Percentiles rank a stretch among this genome's conserved stretches.
phyloP scores from a whole-genome alignment of 768 basidiomycete genomes.

The Gloeostereum incarnatum region DNA sequence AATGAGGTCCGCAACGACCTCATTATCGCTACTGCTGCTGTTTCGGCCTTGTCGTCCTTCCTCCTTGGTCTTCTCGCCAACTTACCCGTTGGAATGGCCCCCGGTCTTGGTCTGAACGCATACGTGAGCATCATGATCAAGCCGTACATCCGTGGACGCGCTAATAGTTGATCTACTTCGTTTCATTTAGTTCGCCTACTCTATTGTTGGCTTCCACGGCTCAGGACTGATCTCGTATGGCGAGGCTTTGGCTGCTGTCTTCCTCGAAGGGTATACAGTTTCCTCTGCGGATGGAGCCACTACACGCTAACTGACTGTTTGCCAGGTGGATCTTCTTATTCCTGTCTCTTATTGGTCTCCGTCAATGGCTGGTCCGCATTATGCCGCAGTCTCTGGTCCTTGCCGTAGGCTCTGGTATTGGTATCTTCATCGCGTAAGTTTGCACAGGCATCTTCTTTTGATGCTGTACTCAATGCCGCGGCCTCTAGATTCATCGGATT shows the following conservation, averaged over 20 bases:
- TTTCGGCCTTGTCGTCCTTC: conserved; percentile 64
- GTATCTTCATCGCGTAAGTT: conserved; percentile 76
- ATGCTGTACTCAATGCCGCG: conserved; percentile 1
- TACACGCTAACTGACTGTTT: conserved; percentile 2
- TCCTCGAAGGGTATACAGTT: conserved; percentile 63
- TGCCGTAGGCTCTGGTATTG: conserved; percentile 81
- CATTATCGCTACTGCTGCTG: conserved; percentile 75
- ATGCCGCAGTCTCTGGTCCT: conserved; percentile 85
- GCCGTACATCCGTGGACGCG: background rate
- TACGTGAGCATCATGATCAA: conserved; percentile 39
- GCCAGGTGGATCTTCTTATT: conserved; percentile 73
- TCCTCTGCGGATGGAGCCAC: background rate
- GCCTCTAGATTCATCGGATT: conserved; percentile 60
- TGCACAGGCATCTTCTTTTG: conserved; percentile 1
- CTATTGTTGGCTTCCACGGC: conserved; percentile 81
- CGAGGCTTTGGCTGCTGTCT: conserved; percentile 79
- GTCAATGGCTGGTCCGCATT: conserved; percentile 83
- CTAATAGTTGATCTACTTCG: background rate
- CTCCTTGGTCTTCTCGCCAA: conserved; percentile 83
- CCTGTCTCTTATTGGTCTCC: conserved; percentile 72
- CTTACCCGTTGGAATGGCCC: conserved; percentile 83
- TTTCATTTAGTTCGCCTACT: conserved; percentile 64
- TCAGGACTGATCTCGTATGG: conserved; percentile 61
- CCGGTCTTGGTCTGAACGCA: conserved; percentile 77
- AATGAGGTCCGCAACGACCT: conserved; percentile 63